A percentile compares a stretch with the other conserved stretches of the same genome.
Conservation (phyloP, 257 asterid species). For the Gentiana dahurica region DNA sequence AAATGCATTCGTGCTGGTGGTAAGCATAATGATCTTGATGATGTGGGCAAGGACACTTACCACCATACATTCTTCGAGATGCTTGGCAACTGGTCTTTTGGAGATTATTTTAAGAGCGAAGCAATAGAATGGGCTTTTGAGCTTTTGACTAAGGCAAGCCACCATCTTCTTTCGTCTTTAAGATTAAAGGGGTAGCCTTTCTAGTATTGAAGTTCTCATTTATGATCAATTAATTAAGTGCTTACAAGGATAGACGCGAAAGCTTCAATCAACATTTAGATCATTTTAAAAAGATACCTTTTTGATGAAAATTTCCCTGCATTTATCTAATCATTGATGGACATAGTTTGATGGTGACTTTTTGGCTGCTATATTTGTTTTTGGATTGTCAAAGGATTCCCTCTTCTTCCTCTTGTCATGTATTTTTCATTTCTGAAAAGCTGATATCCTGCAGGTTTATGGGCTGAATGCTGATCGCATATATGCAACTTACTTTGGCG, state of each 20-base stretch:
- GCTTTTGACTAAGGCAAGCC: constrained; percentile 72
- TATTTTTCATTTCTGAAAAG: background rate
- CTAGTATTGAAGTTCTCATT: too few relatives aligned
- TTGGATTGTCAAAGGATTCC: too few relatives aligned
- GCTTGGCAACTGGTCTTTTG: constrained; percentile 99
- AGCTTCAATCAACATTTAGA: too few relatives aligned
- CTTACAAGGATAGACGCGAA: too few relatives aligned
- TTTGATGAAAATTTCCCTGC: too few relatives aligned
- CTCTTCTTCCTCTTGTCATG: too few relatives aligned
- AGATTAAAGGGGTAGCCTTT: too few relatives aligned
- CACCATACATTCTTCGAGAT: constrained; percentile 98
- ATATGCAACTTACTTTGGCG: constrained; percentile 97
- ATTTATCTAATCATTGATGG: too few relatives aligned
- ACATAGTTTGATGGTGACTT: too few relatives aligned
- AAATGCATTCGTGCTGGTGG: constrained; percentile 99
- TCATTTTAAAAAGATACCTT: too few relatives aligned
- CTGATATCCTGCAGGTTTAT: constrained; percentile 38
- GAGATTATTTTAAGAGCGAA: constrained; percentile 80
- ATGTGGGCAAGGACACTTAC: constrained; percentile 97
- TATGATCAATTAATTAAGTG: too few relatives aligned
- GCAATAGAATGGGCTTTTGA: constrained; percentile 97
- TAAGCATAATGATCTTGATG: constrained; percentile 94
- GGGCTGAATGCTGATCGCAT: constrained; percentile 54
- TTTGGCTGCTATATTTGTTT: too few relatives aligned
- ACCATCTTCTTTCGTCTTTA: background rate